Conservation (phyloP, 176 grass and related monocot species). For the Chrysopogon serrulatus region DNA sequence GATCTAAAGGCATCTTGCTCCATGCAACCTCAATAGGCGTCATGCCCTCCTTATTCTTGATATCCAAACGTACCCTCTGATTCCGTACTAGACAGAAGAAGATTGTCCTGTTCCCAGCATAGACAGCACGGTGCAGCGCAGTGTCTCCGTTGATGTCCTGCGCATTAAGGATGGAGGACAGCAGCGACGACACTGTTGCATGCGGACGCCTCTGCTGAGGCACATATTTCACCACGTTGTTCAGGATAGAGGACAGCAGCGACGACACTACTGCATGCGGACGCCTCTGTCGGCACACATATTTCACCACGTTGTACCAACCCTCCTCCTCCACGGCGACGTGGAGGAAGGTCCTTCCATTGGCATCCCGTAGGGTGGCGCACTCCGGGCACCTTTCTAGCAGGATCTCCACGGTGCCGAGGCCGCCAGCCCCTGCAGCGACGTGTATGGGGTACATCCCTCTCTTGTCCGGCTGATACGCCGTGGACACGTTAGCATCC, state of each 20-base stretch:
- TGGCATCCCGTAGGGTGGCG: background rate
- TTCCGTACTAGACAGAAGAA: fast-evolving
- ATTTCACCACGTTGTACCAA: fast-evolving
- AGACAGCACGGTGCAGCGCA: background rate
- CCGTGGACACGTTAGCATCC: background rate
- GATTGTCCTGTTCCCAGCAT: fast-evolving
- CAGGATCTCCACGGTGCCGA: fast-evolving
- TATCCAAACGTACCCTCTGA: background rate
- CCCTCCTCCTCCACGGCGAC: background rate
- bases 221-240: fast-evolving
- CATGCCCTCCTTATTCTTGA: background rate
- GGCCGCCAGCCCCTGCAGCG: background rate
- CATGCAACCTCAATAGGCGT: background rate
- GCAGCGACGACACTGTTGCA: too few relatives aligned
- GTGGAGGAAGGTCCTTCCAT: background rate
- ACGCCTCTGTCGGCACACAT: background rate
- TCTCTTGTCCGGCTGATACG: background rate
- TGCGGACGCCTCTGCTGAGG: fast-evolving
- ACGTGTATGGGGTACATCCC: background rate
- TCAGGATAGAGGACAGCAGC: background rate
- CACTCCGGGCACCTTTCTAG: background rate
- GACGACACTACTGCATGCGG: too few relatives aligned
- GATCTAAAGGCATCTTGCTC: background rate
- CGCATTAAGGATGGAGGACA: background rate
- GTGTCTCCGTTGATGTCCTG: background rate